Evolutionary conservation across 495 filamentous ascomycete genomes (phyloP), one percentile per base, ranked within the genome.

Genomic region (Massariosphaeria phaeospora): DNA sequence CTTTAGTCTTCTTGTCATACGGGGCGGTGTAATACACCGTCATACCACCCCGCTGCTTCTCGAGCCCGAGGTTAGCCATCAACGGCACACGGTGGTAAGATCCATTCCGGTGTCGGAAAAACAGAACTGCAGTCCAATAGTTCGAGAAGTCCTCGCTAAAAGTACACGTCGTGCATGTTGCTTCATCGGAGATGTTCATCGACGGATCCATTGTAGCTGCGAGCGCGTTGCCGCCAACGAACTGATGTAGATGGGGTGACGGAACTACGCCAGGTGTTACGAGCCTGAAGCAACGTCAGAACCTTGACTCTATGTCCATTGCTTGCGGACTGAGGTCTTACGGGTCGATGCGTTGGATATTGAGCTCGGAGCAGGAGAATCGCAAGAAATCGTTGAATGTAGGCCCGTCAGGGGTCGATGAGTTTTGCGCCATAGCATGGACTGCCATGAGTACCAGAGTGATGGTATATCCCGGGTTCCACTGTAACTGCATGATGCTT

Each of bases 81-180:
- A 73, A 69, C 12, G 72, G 73, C 29, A 76, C 73, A 29, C 73
- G 63, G 56, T 72, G 74, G 61, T 66, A 75, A 34, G 65, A 72
- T 2, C 73, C 73, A 55, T 76, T 76, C 23, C 69, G 71, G 66
- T 20, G 20, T 51, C 68, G 70, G 66, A 75, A 77, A 66, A 75
- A 77, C 36, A 77, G 58, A 63, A 70, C 73, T 35, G 50, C 50
- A 23, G 50, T 53, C 50, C 50, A 53, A 23, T 53, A 53, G 31
- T 55, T 55, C 9, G 33, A 48, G 43, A 55, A 48, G 21, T 55
- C 52, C 26, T 55, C 52, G 12, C 15, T 48, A 24, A 55, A 55
- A 7, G 30, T 44, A 26, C 52, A 55, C 15, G 52, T 45, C 15
- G 52, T 55, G 42, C 52, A 55, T 9, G 42, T 55, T 23, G 52